A percentile compares a stretch with the other conserved stretches of the same genome.
Conservation (phyloP, 2,329 filamentous ascomycete genomes). For the Chalaropsis thielavioides region DNA sequence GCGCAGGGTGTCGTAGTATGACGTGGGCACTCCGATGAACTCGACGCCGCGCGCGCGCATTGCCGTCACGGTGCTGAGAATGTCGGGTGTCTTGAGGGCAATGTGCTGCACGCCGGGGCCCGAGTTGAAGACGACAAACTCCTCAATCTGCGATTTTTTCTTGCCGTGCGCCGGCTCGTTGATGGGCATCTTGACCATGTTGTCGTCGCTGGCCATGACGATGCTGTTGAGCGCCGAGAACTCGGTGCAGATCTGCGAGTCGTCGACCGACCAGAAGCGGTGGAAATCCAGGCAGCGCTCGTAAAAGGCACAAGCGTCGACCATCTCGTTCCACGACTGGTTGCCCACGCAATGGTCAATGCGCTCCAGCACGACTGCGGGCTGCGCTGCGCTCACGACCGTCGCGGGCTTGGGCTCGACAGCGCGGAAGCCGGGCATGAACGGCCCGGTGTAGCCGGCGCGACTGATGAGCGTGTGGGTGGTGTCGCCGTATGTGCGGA, state of each 20-base stretch:
- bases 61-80: constrained; percentile 61
- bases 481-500: constrained; percentile 87
- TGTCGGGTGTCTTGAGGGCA: constrained; percentile 67
- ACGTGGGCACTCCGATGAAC: constrained; percentile 78
- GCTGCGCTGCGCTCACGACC: constrained; percentile 27
- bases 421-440: constrained; percentile 68
- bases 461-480: constrained; percentile 83
- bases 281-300: constrained; percentile 84
- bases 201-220: constrained; percentile 78
- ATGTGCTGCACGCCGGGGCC: constrained; percentile 90
- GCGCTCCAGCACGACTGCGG: constrained; percentile 46
- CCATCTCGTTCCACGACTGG: constrained; percentile 88
- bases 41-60: constrained; percentile 78
- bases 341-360: constrained; percentile 98
- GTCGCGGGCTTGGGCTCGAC: constrained; percentile 29
- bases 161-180: constrained; percentile 87
- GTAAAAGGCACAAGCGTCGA: constrained; percentile 54
- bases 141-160: constrained; percentile 87
- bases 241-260: constrained; percentile 82
- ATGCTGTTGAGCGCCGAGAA: constrained; percentile 79
- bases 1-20: constrained; percentile 71
- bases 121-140: constrained; percentile 80
- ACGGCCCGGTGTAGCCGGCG: constrained; percentile 52
- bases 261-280: constrained; percentile 94
- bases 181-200: constrained; percentile 93